Conservation (phyloP, 2,329 filamentous ascomycete species). For the Drechslerella coelobrocha region DNA sequence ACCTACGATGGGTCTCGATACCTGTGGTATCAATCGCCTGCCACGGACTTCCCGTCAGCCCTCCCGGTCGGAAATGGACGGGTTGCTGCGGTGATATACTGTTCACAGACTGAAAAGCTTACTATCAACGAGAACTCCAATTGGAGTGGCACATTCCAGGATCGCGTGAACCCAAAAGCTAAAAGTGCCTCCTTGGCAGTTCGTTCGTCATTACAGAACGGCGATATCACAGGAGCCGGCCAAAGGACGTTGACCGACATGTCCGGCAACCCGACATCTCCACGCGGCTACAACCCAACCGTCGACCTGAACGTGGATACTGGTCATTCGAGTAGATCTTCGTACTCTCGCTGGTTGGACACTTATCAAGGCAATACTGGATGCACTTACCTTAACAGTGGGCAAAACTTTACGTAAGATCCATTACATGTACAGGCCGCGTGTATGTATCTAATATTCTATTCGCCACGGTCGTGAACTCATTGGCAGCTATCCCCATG, state of each 20-base stretch:
- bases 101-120: slow-evolving; percentile 60
- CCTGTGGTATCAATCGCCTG: slow-evolving; percentile 48
- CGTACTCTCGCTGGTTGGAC: slow-evolving; percentile 18
- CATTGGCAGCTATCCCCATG: slow-evolving; percentile 60
- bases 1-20: slow-evolving; percentile 21
- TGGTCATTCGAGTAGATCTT: slow-evolving; percentile 15
- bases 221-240: slow-evolving; percentile 59
- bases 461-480: slow-evolving; percentile 57
- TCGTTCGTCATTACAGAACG: slow-evolving; percentile 59
- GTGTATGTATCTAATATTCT: slow-evolving; percentile 58
- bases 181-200: slow-evolving; percentile 58
- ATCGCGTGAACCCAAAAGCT: slow-evolving; percentile 59
- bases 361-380: slow-evolving; percentile 53
- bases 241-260: slow-evolving; percentile 60
- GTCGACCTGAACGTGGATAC: slow-evolving; percentile 11
- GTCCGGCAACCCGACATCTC: slow-evolving; percentile 61
- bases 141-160: slow-evolving; percentile 61
- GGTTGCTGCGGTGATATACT: slow-evolving; percentile 61
- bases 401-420: slow-evolving; percentile 55
- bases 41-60: slow-evolving; percentile 58
- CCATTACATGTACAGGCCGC: slow-evolving; percentile 58
- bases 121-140: slow-evolving; percentile 62
- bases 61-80: slow-evolving; percentile 63
- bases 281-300: slow-evolving; percentile 58
- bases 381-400: slow-evolving; percentile 59